Conservation (phyloP, 768 basidiomycete genomes). For the Boletus sensibilis region DNA sequence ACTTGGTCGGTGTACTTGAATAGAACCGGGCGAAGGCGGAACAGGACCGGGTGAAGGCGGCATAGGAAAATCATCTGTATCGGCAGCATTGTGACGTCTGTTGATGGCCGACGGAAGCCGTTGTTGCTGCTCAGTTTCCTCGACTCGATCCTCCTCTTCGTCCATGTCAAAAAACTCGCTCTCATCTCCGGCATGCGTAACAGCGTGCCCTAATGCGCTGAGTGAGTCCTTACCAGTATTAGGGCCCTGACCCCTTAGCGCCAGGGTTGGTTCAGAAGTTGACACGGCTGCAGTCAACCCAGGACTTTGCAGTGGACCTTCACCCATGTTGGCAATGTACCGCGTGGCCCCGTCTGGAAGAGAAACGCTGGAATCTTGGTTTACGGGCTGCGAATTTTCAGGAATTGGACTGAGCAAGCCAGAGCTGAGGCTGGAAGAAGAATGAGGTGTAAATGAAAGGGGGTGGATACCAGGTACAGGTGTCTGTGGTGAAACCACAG, state of each 20-base stretch:
- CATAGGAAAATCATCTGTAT: constrained; percentile 52
- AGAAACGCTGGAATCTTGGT: constrained; percentile 67
- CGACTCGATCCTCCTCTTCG: constrained; percentile 34
- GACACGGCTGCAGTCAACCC: constrained; percentile 2
- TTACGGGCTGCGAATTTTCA: constrained; percentile 38
- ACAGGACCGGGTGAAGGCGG: constrained; percentile 37
- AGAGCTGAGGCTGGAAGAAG: constrained; percentile 19
- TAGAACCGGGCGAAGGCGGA: constrained; percentile 34
- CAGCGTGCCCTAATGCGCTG: constrained; percentile 11
- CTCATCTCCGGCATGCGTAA: constrained; percentile 29
- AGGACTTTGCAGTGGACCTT: constrained; percentile 61
- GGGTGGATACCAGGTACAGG: constrained; percentile 12
- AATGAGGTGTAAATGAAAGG: constrained; percentile 16
- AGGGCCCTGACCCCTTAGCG: neutral
- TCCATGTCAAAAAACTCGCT: constrained; percentile 66
- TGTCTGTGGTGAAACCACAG: constrained; percentile 14
- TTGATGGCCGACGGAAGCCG: constrained; percentile 7
- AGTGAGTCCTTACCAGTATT: constrained; percentile 3
- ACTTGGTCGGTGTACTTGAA: constrained; percentile 7
- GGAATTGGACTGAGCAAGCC: constrained; percentile 24
- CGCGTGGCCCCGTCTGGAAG: constrained; percentile 76
- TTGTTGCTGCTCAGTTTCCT: constrained; percentile 14
- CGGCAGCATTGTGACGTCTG: constrained; percentile 35
- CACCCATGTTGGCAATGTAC: constrained; percentile 67
- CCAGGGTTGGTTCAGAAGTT: neutral